Conservation (phyloP, 2,329 filamentous ascomycete species). For the Phaeomoniella chlamydospora region DNA sequence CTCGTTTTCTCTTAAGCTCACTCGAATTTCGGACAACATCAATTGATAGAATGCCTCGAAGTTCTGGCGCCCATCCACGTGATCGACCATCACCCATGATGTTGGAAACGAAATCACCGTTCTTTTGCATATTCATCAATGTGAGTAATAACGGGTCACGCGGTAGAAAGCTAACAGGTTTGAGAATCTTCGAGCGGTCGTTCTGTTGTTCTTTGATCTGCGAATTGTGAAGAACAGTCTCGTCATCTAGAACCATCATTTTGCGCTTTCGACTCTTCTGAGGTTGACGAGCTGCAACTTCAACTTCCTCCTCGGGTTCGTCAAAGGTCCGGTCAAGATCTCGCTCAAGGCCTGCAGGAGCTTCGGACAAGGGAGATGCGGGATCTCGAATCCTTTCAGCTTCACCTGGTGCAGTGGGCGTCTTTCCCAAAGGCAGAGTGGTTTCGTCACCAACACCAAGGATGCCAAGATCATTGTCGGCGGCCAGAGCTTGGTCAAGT, state of each 20-base stretch:
- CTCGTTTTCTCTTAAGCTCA: conserved; percentile 86
- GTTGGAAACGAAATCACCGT: conserved; percentile 74
- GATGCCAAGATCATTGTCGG: conserved; percentile 38
- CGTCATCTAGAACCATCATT: conserved; percentile 64
- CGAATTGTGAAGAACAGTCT: conserved; percentile 60
- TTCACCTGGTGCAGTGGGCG: conserved; percentile 11
- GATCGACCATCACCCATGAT: conserved; percentile 71
- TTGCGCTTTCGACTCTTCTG: conserved; percentile 69
- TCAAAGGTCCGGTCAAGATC: conserved; percentile 52
- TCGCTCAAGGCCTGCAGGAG: conserved; percentile 34
- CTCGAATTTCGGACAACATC: conserved; percentile 62
- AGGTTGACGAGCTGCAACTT: conserved; percentile 42
- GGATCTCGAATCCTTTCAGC: conserved; percentile 25
- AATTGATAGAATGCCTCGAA: conserved; percentile 81
- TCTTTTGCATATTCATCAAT: conserved; percentile 83
- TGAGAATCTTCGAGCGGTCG: conserved; percentile 75
- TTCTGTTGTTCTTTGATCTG: conserved; percentile 78
- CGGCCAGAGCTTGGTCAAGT: conserved; percentile 43
- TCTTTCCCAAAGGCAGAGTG: conserved; percentile 7
- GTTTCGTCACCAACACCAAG: conserved; percentile 40
- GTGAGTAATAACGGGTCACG: conserved; percentile 76
- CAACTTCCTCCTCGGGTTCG: conserved; percentile 35
- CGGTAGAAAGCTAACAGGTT: conserved; percentile 67
- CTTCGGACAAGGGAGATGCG: conserved; percentile 39
- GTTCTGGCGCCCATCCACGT: conserved; percentile 76